phyloP scores from a whole-genome alignment of 129 eudicot genomes.

The Helichrysum umbraculigerum region DNA sequence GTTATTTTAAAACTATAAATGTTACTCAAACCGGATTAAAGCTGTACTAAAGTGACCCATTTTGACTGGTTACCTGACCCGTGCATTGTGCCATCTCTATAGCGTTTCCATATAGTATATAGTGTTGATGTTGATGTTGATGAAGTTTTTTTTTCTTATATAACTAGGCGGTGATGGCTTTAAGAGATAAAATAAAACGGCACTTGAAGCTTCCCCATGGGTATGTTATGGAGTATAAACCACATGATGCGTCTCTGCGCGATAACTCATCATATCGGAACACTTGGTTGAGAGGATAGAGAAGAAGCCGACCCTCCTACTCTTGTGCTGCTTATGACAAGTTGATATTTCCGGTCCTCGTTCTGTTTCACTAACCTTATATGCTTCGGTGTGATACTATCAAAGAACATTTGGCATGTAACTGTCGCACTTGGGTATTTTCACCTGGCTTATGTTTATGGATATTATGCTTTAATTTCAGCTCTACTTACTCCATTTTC shows the following conservation, averaged over 20 bases:
- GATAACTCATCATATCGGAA: slow-evolving; percentile 94
- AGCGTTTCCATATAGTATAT: neutral
- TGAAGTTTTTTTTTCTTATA: neutral
- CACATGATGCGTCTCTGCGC: slow-evolving; percentile 89
- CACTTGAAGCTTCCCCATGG: slow-evolving; percentile 96
- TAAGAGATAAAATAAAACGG: slow-evolving; percentile 85
- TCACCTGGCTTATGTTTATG: slow-evolving; percentile 12
- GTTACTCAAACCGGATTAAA: neutral
- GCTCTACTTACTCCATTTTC: neutral
- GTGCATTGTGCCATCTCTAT: neutral
- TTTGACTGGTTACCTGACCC: neutral
- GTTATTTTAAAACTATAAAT: too few relatives aligned
- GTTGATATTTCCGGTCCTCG: neutral
- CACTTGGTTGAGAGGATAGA: slow-evolving; percentile 91
- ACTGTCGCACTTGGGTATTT: neutral
- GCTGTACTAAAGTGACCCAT: neutral
- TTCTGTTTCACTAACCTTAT: slow-evolving; percentile 6
- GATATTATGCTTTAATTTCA: neutral
- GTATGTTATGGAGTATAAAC: slow-evolving; percentile 95
- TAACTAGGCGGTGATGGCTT: slow-evolving; percentile 80
- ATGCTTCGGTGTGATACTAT: slow-evolving; percentile 3
- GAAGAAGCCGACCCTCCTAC: slow-evolving; percentile 14
- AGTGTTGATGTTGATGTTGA: neutral
- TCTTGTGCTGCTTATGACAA: slow-evolving; percentile 17
- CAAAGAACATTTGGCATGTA: slow-evolving; percentile 6